These are phyloP conservation scores for Neurospora sp. DNA, from an alignment of 495 filamentous ascomycete genomes.

Conservation along the genomic window DNA sequence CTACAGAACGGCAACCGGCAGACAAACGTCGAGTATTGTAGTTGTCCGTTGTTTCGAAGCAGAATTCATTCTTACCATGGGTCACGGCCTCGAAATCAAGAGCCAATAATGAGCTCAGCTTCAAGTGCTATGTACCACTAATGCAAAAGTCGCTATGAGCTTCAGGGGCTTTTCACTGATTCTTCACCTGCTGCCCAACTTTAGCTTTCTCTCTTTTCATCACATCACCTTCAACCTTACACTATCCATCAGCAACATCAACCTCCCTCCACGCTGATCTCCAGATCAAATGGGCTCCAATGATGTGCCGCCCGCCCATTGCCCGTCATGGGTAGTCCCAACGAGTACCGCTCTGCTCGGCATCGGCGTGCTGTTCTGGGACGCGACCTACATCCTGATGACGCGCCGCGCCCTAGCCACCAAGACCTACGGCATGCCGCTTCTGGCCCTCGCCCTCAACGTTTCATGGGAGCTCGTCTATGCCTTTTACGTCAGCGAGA, in stretches of 20 bases:
- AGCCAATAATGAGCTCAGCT: too few species aligned
- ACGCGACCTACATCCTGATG: slow-evolving; percentile 32
- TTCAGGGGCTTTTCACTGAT: not conserved
- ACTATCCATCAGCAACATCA: not conserved
- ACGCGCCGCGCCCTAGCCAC: slow-evolving; percentile 24
- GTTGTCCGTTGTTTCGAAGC: too few species aligned
- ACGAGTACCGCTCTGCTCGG: slow-evolving; percentile 26
- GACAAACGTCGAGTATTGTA: too few species aligned
- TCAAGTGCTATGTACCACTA: not conserved
- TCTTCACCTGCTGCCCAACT: not conserved
- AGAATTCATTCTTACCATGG: too few species aligned
- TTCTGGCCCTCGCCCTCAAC: slow-evolving; percentile 32
- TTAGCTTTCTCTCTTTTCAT: not conserved
- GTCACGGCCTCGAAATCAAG: too few species aligned
- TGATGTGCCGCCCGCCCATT: slow-evolving; percentile 27
- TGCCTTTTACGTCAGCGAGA: slow-evolving; percentile 29
- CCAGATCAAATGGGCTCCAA: slow-evolving; percentile 25
- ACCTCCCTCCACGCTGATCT: not conserved
- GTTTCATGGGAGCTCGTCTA: slow-evolving; percentile 36
- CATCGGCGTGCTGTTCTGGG: slow-evolving; percentile 30
- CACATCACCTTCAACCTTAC: not conserved
- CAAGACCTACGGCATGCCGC: slow-evolving; percentile 37
- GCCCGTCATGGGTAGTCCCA: slow-evolving; percentile 24
- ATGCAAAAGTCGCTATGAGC: not conserved
- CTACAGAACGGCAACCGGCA: too few species aligned